Conservation (phyloP, 192 early-diverging fungal genomes). For the Backusella tuberculispora region DNA sequence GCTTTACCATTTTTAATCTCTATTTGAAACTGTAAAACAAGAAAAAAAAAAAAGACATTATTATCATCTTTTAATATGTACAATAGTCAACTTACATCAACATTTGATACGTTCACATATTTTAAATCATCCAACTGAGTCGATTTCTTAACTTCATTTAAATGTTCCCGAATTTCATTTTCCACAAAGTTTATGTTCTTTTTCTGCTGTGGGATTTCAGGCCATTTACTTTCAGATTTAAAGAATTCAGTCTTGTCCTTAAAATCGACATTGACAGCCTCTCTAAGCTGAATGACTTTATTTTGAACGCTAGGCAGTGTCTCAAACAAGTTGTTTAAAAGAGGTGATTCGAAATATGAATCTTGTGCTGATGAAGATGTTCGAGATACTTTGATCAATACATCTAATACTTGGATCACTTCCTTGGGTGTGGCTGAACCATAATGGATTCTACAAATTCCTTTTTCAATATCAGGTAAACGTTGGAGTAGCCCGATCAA, state of each 20-base stretch:
- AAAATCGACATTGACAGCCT: background rate
- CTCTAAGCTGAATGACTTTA: background rate
- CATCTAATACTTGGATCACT: constrained; percentile 52
- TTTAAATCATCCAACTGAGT: constrained; percentile 52
- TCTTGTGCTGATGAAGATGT: constrained; percentile 19
- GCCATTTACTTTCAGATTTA: constrained; percentile 51
- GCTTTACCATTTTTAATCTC: constrained; percentile 65
- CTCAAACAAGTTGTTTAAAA: constrained; percentile 44
- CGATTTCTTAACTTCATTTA: constrained; percentile 51
- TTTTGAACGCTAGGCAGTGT: constrained; percentile 40
- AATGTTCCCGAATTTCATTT: constrained; percentile 53
- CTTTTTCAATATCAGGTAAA: constrained; percentile 68
- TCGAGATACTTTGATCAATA: constrained; percentile 47
- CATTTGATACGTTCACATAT: constrained; percentile 67
- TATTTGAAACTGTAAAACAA: constrained; percentile 64
- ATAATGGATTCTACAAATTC: constrained; percentile 68
- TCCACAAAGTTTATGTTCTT: constrained; percentile 60
- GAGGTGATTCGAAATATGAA: constrained; percentile 34
- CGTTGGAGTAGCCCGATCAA: constrained; percentile 46
- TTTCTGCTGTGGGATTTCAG: constrained; percentile 50
- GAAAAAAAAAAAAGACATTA: background rate
- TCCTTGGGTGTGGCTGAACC: constrained; percentile 63
- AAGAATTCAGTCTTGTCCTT: constrained; percentile 63
- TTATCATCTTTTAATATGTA: background rate
- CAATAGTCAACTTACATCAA: constrained; percentile 49